These are phyloP conservation scores for Didymella sp. DNA, from an alignment of 2,329 filamentous ascomycete species.

Conservation along the genomic window DNA sequence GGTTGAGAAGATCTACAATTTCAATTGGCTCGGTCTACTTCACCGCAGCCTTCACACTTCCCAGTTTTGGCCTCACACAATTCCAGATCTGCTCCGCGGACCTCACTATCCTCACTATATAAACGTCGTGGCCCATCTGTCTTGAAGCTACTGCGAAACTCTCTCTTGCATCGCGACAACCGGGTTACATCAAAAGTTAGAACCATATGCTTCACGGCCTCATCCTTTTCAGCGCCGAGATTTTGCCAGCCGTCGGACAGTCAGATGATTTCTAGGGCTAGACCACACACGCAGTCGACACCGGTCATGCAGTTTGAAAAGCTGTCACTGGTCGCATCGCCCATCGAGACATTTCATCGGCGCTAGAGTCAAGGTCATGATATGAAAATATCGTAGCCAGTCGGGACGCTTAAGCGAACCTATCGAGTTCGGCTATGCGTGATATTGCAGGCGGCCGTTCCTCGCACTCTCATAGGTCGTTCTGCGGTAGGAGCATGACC, in stretches of 20 bases:
- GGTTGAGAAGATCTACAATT: not conserved
- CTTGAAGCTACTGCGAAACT: too few relatives aligned
- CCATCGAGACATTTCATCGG: not conserved
- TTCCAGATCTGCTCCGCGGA: slow-evolving; percentile 13
- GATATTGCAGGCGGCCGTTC: not conserved
- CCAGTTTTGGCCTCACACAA: slow-evolving; percentile 1
- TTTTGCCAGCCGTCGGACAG: not conserved
- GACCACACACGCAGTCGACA: not conserved
- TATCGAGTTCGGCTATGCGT: not conserved
- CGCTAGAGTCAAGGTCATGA: not conserved
- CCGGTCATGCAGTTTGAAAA: not conserved
- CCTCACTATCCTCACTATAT: slow-evolving; percentile 1
- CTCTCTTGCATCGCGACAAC: not conserved
- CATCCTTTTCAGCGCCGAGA: not conserved
- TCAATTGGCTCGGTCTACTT: not conserved
- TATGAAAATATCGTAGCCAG: not conserved
- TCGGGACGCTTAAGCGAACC: slow-evolving; percentile 3
- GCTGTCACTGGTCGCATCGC: not conserved
- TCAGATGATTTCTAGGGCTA: not conserved
- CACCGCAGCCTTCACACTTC: not conserved
- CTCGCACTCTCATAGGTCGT: slow-evolving; percentile 8
- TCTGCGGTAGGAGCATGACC: not conserved
- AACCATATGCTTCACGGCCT: not conserved
- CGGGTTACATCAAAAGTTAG: not conserved
- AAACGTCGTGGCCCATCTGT: not conserved